Evolutionary conservation across 139 green algal species (phyloP).

Genomic region (Tetradesmus lagerheimii): DNA sequence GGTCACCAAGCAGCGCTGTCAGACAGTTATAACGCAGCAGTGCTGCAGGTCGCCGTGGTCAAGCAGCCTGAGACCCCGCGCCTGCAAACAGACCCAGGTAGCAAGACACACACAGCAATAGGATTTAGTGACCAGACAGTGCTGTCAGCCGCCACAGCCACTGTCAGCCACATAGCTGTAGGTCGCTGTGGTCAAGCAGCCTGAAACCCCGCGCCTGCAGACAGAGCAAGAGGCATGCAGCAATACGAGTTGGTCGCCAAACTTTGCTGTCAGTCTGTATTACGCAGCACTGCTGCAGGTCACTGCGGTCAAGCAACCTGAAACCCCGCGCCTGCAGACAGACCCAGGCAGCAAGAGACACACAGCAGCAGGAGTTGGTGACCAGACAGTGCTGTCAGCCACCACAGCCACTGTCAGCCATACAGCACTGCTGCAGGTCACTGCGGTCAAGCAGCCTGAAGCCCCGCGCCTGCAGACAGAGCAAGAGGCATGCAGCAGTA

Average conservation of each 20-base stretch:
- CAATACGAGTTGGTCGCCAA: no score
- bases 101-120: no score
- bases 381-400: no score
- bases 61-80: conserved; percentile 46
- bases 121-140: no score
- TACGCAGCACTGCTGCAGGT: conserved; percentile 34
- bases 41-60: conserved; percentile 37
- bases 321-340: background rate
- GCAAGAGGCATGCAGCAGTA: no score
- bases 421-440: conserved; percentile 4
- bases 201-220: no score
- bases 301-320: background rate
- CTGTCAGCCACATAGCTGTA: conserved; percentile 42
- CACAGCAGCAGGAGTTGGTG: no score
- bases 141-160: no score
- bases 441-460: background rate
- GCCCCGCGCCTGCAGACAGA: background rate
- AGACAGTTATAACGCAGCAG: background rate
- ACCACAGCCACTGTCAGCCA: conserved; percentile 43
- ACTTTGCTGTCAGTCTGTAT: conserved; percentile 43
- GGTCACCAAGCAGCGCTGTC: no score
- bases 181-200: background rate
- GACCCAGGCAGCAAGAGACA: no score
- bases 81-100: no score
- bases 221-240: no score